These are phyloP conservation scores for Phytophthora cryptogea DNA, from an alignment of 352 stramenopile genomes.

Conservation along the genomic window DNA sequence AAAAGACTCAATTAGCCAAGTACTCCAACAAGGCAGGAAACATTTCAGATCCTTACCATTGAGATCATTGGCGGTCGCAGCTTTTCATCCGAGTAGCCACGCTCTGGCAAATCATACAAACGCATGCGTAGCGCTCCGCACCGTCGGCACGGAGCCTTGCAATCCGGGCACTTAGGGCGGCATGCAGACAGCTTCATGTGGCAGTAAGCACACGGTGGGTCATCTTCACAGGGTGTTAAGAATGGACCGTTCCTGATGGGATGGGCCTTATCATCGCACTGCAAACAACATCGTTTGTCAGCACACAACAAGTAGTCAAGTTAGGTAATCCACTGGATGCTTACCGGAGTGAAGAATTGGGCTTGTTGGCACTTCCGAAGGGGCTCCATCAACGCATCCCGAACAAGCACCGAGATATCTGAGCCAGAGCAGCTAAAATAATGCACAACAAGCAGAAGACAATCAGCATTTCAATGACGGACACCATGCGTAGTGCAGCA, in stretches of 20 bases:
- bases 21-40: neutral
- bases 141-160: slow-evolving; percentile 67
- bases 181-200: slow-evolving; percentile 90
- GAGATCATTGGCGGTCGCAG: slow-evolving; percentile 85
- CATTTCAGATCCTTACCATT: slow-evolving; percentile 59
- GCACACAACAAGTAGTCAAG: neutral
- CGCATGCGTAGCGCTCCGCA: slow-evolving; percentile 85
- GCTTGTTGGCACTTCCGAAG: slow-evolving; percentile 97
- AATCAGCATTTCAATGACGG: neutral
- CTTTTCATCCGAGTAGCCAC: slow-evolving; percentile 85
- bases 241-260: slow-evolving; percentile 64
- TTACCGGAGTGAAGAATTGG: slow-evolving; percentile 89
- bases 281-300: slow-evolving; percentile 6
- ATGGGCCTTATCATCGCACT: slow-evolving; percentile 83
- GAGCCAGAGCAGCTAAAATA: slow-evolving; percentile 87
- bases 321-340: neutral
- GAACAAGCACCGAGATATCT: slow-evolving; percentile 97
- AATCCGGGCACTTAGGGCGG: slow-evolving; percentile 61
- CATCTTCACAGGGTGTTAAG: slow-evolving; percentile 83
- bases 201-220: slow-evolving; percentile 86
- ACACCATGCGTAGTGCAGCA: neutral
- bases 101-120: slow-evolving; percentile 82
- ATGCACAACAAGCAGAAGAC: slow-evolving; percentile 1
- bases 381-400: slow-evolving; percentile 98
- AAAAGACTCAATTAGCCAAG: slow-evolving; percentile 1